Evolutionary conservation across 2,329 filamentous ascomycete genomes (phyloP).

Genomic region (Aureobasidium namibiae): DNA sequence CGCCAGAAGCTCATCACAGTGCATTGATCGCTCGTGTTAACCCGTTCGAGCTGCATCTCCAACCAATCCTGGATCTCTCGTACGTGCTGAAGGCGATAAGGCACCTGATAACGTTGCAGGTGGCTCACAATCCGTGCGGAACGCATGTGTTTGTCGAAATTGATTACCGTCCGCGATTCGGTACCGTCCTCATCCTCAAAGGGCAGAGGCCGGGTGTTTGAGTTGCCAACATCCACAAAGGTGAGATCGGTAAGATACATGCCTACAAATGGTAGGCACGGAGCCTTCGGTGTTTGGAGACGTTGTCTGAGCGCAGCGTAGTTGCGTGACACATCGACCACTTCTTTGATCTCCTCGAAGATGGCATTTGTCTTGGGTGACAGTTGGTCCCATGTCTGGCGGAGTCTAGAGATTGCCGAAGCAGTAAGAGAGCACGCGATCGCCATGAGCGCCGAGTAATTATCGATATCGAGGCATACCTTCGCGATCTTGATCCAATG

Average conservation of each 20-base stretch:
- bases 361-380: constrained; percentile 74
- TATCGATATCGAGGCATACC: constrained; percentile 80
- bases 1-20: constrained; percentile 65
- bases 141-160: constrained; percentile 94
- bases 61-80: constrained; percentile 92
- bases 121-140: constrained; percentile 95
- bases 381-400: constrained; percentile 85
- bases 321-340: constrained; percentile 86
- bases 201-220: constrained; percentile 69
- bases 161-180: constrained; percentile 69
- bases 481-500: constrained; percentile 95
- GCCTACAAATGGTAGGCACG: constrained; percentile 89
- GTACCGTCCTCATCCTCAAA: constrained; percentile 49
- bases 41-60: constrained; percentile 67
- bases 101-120: constrained; percentile 90
- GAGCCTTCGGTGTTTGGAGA: constrained; percentile 70
- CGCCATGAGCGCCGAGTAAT: constrained; percentile 95
- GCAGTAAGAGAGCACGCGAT: constrained; percentile 92
- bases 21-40: constrained; percentile 56
- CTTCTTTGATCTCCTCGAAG: constrained; percentile 68
- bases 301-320: constrained; percentile 77
- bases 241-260: constrained; percentile 95
- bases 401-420: constrained; percentile 79
- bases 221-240: constrained; percentile 92
- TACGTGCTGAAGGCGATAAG: constrained; percentile 74